A percentile compares a stretch with the other conserved stretches of the same genome.
Evolutionary conservation across 179 eudicot species (phyloP).

Genomic region (Corrigiola litoralis): DNA sequence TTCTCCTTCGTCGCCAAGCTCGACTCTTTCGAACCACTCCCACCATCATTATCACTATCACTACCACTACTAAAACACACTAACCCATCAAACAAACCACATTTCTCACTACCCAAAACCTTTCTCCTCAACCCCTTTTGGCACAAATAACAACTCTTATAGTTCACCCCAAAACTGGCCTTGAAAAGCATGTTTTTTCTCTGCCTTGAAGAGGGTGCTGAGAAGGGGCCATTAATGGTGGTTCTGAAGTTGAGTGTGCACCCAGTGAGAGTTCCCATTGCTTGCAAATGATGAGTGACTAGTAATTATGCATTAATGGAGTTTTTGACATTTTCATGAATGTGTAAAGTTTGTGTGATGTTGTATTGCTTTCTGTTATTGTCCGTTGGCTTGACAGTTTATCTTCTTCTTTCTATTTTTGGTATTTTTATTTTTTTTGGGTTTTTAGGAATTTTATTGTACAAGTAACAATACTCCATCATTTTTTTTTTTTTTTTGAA

Average conservation of each 20-base stretch:
- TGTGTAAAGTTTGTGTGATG: too few relatives aligned
- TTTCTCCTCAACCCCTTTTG: conserved; percentile 24
- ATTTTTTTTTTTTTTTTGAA: too few relatives aligned
- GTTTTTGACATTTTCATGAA: too few relatives aligned
- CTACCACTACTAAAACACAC: conserved; percentile 37
- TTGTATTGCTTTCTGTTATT: too few relatives aligned
- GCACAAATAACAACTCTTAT: conserved; percentile 38
- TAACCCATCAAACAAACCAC: conserved; percentile 30
- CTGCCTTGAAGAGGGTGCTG: not conserved
- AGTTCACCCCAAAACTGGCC: conserved; percentile 8
- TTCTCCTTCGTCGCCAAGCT: conserved; percentile 62
- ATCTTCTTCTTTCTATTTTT: too few relatives aligned
- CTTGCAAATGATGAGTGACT: conserved; percentile 3
- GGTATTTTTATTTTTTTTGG: too few relatives aligned
- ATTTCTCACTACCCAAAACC: conserved; percentile 12
- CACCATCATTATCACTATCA: conserved; percentile 21
- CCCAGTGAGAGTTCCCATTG: conserved; percentile 55
- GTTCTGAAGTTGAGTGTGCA: conserved; percentile 29
- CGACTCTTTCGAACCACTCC: conserved; percentile 29
- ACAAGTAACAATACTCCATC: too few relatives aligned
- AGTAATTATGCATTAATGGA: not conserved
- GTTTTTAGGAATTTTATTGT: too few relatives aligned
- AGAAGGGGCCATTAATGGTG: conserved; percentile 27
- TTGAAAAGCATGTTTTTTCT: conserved; percentile 7
- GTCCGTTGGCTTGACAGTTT: too few relatives aligned